These are phyloP conservation scores for Nevesoporus exiguus DNA, from an alignment of 768 basidiomycete species.

Conservation along the genomic window DNA sequence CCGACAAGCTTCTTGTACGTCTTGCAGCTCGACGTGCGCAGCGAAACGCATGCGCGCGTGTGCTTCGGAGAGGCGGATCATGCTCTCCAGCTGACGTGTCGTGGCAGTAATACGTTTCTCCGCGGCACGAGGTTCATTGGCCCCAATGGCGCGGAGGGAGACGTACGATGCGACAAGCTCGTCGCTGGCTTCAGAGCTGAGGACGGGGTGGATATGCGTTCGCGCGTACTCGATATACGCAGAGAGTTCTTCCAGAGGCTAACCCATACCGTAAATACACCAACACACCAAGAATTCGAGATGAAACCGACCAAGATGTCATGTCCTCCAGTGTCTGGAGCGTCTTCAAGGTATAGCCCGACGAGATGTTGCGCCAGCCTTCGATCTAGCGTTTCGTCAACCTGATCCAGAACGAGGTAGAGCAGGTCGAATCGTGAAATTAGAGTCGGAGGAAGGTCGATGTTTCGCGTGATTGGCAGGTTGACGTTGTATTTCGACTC, in stretches of 20 bases:
- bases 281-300: not conserved
- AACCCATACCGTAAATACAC: slow-evolving; percentile 8
- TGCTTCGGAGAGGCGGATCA: slow-evolving; percentile 94
- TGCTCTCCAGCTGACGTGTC: slow-evolving; percentile 93
- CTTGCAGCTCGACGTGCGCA: slow-evolving; percentile 76
- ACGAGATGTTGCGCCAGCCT: slow-evolving; percentile 91
- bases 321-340: slow-evolving; percentile 50
- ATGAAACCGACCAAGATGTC: slow-evolving; percentile 70
- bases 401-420: slow-evolving; percentile 92
- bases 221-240: slow-evolving; percentile 95
- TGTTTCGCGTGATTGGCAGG: slow-evolving; percentile 90
- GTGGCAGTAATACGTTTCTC: slow-evolving; percentile 98
- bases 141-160: slow-evolving; percentile 88
- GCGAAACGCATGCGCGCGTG: slow-evolving; percentile 96
- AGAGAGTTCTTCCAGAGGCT: slow-evolving; percentile 89
- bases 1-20: slow-evolving; percentile 89
- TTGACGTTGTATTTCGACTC: slow-evolving; percentile 93
- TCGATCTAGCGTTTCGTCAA: slow-evolving; percentile 85
- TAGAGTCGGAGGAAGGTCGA: slow-evolving; percentile 94
- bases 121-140: slow-evolving; percentile 73
- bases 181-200: slow-evolving; percentile 79
- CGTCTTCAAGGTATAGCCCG: slow-evolving; percentile 89
- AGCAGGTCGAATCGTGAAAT: slow-evolving; percentile 97
- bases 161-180: slow-evolving; percentile 90
- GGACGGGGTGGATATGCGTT: slow-evolving; percentile 76